These are phyloP conservation scores for Santalum album DNA, from an alignment of 164 flowering plant genomes.

Conservation along the genomic window DNA sequence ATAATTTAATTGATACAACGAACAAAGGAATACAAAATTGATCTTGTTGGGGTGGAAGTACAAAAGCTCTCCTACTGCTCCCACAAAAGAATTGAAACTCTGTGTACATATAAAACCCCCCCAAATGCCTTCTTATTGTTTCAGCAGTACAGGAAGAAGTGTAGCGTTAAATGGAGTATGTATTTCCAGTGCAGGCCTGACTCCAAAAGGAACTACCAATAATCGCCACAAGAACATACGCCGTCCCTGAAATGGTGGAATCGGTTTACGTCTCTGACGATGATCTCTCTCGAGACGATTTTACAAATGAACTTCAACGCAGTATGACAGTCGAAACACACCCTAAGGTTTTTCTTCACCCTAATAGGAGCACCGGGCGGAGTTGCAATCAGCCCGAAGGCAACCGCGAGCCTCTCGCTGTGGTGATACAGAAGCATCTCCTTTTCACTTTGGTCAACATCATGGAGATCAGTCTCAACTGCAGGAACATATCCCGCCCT, in stretches of 20 bases:
- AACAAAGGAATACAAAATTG: no score
- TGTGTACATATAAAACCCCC: no score
- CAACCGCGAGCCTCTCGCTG: slow-evolving; percentile 68
- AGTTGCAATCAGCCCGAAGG: slow-evolving; percentile 45
- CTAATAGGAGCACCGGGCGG: slow-evolving; percentile 52
- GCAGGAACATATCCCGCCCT: slow-evolving; percentile 58
- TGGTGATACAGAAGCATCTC: slow-evolving; percentile 41
- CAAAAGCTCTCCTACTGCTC: no score
- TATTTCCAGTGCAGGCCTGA: no score
- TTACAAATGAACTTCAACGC: slow-evolving; percentile 46
- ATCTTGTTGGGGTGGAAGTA: no score
- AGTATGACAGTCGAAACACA: slow-evolving; percentile 63
- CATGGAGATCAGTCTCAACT: slow-evolving; percentile 54
- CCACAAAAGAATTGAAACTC: no score
- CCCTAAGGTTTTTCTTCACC: slow-evolving; percentile 54
- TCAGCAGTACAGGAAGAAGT: no score
- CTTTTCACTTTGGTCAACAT: slow-evolving; percentile 46
- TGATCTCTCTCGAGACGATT: slow-evolving; percentile 44
- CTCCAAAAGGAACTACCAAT: slow-evolving; percentile 28
- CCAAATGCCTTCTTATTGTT: no score
- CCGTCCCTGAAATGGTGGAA: slow-evolving; percentile 73
- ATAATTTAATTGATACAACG: no score
- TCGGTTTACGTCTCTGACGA: slow-evolving; percentile 48
- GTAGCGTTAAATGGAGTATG: no score
- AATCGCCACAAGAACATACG: slow-evolving; percentile 59